phyloP scores from a whole-genome alignment of 2,329 filamentous ascomycete species.

The Aspergillus proliferans region DNA sequence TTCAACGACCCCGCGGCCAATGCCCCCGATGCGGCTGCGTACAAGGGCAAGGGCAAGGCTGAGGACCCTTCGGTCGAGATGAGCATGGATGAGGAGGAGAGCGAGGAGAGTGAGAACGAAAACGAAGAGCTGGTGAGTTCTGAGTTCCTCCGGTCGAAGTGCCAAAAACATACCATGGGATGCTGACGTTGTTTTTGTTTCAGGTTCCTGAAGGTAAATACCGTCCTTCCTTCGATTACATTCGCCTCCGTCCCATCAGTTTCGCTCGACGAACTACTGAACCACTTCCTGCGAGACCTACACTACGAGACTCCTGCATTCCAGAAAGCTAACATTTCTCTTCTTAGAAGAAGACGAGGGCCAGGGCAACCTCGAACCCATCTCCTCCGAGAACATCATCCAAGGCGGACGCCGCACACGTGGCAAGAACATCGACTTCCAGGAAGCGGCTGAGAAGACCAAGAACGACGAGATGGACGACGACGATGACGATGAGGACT shows the following conservation, averaged over 20 bases:
- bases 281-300: background rate
- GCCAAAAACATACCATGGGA: background rate
- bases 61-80: slow-evolving; percentile 52
- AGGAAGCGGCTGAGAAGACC: slow-evolving; percentile 77
- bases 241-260: background rate
- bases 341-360: slow-evolving; percentile 56
- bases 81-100: slow-evolving; percentile 68
- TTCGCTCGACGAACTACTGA: too few species aligned
- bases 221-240: background rate
- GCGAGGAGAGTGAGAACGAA: slow-evolving; percentile 56
- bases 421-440: slow-evolving; percentile 86
- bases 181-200: background rate
- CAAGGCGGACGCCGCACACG: slow-evolving; percentile 73
- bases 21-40: slow-evolving; percentile 33
- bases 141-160: background rate
- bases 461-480: slow-evolving; percentile 60
- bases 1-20: slow-evolving; percentile 36
- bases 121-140: slow-evolving; percentile 33
- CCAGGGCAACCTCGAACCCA: slow-evolving; percentile 75
- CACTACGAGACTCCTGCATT: background rate
- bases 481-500: slow-evolving; percentile 51
- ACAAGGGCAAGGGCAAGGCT: slow-evolving; percentile 84
- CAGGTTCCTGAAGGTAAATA: background rate
- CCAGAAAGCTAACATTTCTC: background rate
- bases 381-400: slow-evolving; percentile 85